Percentiles rank a stretch among this genome's conserved stretches.
Conservation (phyloP, 345 rosid species). For the Carallia pectinifolia region DNA sequence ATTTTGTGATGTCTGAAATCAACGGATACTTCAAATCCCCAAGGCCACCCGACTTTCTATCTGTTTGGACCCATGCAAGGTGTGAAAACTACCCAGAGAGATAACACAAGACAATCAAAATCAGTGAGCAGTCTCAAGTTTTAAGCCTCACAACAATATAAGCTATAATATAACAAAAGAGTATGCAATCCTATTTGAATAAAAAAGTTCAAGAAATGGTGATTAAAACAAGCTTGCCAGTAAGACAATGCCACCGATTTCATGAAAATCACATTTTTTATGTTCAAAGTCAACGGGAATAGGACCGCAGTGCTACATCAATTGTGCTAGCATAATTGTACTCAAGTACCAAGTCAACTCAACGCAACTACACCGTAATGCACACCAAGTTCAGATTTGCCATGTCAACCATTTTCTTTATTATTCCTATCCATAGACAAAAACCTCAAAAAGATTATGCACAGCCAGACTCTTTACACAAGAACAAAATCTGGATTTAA, state of each 20-base stretch:
- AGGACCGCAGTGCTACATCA: no score
- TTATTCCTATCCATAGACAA: background rate
- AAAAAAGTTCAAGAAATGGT: background rate
- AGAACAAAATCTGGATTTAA: background rate
- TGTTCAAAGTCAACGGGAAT: background rate
- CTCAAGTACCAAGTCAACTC: no score
- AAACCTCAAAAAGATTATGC: background rate
- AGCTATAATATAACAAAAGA: background rate
- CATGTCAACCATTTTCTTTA: background rate
- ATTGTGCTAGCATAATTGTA: no score
- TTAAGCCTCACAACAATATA: background rate
- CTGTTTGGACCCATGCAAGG: conserved; percentile 98
- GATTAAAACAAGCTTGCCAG: background rate
- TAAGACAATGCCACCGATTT: background rate
- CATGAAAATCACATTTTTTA: background rate
- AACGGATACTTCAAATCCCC: conserved; percentile 93
- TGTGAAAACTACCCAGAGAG: conserved; percentile 66
- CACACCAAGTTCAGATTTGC: no score
- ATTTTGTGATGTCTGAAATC: conserved; percentile 83
- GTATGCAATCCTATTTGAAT: background rate
- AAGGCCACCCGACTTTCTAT: conserved; percentile 94
- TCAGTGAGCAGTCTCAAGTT: background rate
- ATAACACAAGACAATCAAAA: conserved; percentile 3
- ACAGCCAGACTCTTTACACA: background rate
- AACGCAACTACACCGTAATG: no score